Conservation (phyloP, 1,284 basidiomycete genomes). For the Ustilago loliicola region DNA sequence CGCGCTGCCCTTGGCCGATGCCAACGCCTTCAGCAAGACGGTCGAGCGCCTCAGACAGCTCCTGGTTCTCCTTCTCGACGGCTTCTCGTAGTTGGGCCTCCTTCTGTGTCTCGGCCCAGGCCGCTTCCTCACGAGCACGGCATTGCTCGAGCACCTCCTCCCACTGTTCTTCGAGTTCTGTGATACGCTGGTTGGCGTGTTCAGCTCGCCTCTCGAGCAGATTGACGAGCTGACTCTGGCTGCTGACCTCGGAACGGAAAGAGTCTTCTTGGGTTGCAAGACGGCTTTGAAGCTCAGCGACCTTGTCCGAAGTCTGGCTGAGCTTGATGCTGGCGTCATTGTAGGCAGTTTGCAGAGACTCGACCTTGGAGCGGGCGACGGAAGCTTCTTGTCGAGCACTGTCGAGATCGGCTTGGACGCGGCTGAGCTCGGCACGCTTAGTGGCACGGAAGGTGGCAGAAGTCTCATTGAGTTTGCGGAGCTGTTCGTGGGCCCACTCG, state of each 20-base stretch:
- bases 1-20: slow-evolving; percentile 53
- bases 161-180: slow-evolving; percentile 83
- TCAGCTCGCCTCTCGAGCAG: slow-evolving; percentile 87
- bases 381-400: slow-evolving; percentile 77
- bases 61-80: slow-evolving; percentile 71
- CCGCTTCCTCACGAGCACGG: slow-evolving; percentile 77
- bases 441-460: slow-evolving; percentile 48
- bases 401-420: slow-evolving; percentile 81
- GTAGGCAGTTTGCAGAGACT: slow-evolving; percentile 79
- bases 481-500: slow-evolving; percentile 74
- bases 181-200: slow-evolving; percentile 81
- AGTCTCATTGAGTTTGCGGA: slow-evolving; percentile 55
- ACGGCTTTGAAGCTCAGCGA: slow-evolving; percentile 79
- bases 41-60: slow-evolving; percentile 65
- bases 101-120: slow-evolving; percentile 78
- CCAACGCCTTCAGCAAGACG: slow-evolving; percentile 66
- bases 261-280: slow-evolving; percentile 83
- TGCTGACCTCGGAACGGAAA: slow-evolving; percentile 80
- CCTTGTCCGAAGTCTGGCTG: slow-evolving; percentile 78
- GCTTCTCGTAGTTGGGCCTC: slow-evolving; percentile 71
- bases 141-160: slow-evolving; percentile 79
- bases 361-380: slow-evolving; percentile 77
- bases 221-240: slow-evolving; percentile 79
- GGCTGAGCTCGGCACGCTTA: slow-evolving; percentile 78
- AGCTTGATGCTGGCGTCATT: slow-evolving; percentile 78